Evolutionary conservation across 1,284 basidiomycete genomes (phyloP).

Genomic region (Ceratobasidium sp.): DNA sequence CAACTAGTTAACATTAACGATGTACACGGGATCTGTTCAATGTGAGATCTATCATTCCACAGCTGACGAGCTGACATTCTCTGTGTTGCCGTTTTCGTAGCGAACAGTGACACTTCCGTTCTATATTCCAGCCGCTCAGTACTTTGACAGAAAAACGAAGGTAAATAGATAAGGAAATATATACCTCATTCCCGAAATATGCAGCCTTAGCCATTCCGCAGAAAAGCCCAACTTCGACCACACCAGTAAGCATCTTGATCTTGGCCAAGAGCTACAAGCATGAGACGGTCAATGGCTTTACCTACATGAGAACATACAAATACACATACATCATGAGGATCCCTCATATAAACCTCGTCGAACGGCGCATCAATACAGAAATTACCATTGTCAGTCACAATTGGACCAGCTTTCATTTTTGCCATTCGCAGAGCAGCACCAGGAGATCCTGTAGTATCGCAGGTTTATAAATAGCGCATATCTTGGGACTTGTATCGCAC

Average conservation of each 20-base stretch:
- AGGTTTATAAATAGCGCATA: conserved; percentile 42
- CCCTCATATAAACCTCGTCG: conserved; percentile 73
- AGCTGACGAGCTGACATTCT: conserved; percentile 52
- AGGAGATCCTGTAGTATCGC: conserved; percentile 59
- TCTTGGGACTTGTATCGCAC: conserved; percentile 49
- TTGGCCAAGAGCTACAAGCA: conserved; percentile 71
- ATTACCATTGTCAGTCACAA: conserved; percentile 96
- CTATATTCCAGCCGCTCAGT: conserved; percentile 51
- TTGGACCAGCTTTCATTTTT: conserved; percentile 86
- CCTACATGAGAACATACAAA: neutral
- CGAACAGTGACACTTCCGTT: conserved; percentile 62
- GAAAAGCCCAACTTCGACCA: conserved; percentile 97
- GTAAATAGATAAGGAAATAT: conserved; percentile 52
- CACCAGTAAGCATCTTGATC: conserved; percentile 94
- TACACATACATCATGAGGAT: conserved; percentile 74
- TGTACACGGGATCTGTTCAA: no score
- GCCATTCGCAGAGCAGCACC: conserved; percentile 85
- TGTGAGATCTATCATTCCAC: neutral
- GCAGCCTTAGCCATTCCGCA: conserved; percentile 94
- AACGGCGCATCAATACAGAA: conserved; percentile 96
- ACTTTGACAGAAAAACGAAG: conserved; percentile 43
- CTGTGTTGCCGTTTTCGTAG: conserved; percentile 56
- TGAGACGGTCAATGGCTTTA: neutral
- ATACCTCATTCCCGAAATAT: conserved; percentile 94
- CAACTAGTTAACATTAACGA: no score